phyloP scores from a whole-genome alignment of 257 asterid species.

The Vinca minor region DNA sequence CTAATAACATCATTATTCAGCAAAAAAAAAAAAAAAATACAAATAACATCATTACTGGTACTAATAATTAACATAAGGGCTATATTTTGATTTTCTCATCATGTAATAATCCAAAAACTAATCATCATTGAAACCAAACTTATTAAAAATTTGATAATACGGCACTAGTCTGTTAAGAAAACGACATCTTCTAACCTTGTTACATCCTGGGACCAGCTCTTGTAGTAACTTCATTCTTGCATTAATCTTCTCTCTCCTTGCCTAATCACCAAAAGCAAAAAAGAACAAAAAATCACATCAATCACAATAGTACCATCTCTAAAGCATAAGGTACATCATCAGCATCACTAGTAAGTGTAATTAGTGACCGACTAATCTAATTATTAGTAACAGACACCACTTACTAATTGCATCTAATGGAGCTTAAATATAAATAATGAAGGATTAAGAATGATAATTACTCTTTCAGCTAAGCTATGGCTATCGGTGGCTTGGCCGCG shows the following conservation, averaged over 20 bases:
- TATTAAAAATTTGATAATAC: slow-evolving; percentile 12
- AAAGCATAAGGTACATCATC: slow-evolving; percentile 7
- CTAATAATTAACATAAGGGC: too few relatives aligned
- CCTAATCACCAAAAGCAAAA: slow-evolving; percentile 40
- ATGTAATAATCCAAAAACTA: slow-evolving; percentile 22
- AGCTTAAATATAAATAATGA: too few relatives aligned
- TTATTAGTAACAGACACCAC: too few relatives aligned
- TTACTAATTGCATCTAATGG: too few relatives aligned
- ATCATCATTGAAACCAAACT: too few relatives aligned
- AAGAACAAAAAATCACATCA: not conserved
- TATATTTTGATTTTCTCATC: too few relatives aligned
- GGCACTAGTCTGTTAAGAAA: slow-evolving; percentile 21
- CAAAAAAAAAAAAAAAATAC: too few relatives aligned
- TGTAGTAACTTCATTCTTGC: slow-evolving; percentile 91
- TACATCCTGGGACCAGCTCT: slow-evolving; percentile 98
- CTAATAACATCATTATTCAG: too few relatives aligned
- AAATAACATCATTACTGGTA: too few relatives aligned
- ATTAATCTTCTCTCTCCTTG: slow-evolving; percentile 97
- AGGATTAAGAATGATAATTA: slow-evolving; percentile 22
- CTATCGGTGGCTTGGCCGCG: slow-evolving; percentile 98
- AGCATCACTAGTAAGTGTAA: not conserved
- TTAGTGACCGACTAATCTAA: slow-evolving; percentile 13
- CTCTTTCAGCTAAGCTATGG: slow-evolving; percentile 98
- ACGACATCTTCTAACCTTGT: slow-evolving; percentile 63
- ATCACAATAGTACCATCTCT: slow-evolving; percentile 14